A percentile compares a stretch with the other conserved stretches of the same genome.
These are phyloP conservation scores for Pseudonitzschia pungens DNA, from an alignment of 108 stramenopile species.

Conservation along the genomic window DNA sequence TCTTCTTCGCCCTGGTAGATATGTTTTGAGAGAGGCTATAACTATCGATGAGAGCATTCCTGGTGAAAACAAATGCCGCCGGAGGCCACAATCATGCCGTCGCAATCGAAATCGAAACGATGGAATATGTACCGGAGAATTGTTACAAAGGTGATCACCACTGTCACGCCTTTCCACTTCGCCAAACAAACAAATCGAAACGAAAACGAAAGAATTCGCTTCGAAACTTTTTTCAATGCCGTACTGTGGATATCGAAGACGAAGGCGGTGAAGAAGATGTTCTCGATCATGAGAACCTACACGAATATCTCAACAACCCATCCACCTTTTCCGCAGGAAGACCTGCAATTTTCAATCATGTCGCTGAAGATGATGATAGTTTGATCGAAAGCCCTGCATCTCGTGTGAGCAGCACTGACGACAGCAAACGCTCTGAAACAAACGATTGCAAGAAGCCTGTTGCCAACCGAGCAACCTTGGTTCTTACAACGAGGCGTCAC, in stretches of 20 bases:
- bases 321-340: background rate
- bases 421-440: background rate
- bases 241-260: slow-evolving; percentile 29
- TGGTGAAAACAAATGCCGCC: background rate
- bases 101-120: slow-evolving; percentile 54
- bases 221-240: slow-evolving; percentile 29
- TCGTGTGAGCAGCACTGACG: background rate
- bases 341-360: background rate
- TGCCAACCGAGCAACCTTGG: slow-evolving; percentile 48
- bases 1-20: slow-evolving; percentile 59
- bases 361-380: background rate
- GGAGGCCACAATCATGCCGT: background rate
- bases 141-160: slow-evolving; percentile 18
- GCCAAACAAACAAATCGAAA: background rate
- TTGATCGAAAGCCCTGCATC: background rate
- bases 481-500: slow-evolving; percentile 45
- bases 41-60: slow-evolving; percentile 31
- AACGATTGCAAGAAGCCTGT: background rate
- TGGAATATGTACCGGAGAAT: slow-evolving; percentile 37
- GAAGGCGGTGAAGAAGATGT: slow-evolving; percentile 26
- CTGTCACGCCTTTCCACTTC: background rate
- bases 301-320: slow-evolving; percentile 7
- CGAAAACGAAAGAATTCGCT: slow-evolving; percentile 15
- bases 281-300: background rate
- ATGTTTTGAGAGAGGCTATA: slow-evolving; percentile 56